Base-by-base conservation (phyloP, 2,329 filamentous ascomycete species). In the Penicillium sumatraense region DNA sequence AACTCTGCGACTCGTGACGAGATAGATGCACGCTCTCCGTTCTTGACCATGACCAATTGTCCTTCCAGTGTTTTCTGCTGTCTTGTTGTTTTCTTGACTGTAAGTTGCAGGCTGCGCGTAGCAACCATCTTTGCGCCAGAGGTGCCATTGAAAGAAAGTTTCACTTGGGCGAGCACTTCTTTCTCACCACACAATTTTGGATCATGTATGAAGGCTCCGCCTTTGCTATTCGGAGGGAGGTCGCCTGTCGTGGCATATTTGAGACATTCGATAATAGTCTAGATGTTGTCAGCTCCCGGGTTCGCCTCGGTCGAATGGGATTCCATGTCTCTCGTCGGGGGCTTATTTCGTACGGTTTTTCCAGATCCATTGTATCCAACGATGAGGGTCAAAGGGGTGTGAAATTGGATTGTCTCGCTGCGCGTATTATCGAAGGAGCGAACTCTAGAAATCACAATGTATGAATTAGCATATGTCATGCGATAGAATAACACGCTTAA, bases 201-300 rank as follows among this genome's bases (percentile, higher is more conserved):
- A 68, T 99, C 95, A 72, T 99, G 93, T 60, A 99, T 91, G 72
- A 98, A 99, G 47, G 93, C 93, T 27, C 92, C 93, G 24, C 89
- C 89, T 78, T 83, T 86, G 70, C 88, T 93, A 79, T 97, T 96
- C 27, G 95, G 91, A 1, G 95, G 95, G 45, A 96, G 84, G 68
- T 96, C 90, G 53, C 95, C 96, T 7, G 93, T 97, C 16, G 96
- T 97, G 49, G 91, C 93, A 86, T 97, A 99, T 72, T 97, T 97
- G 69, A 99, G 89, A 72, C 92, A 96, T 75, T 99, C 95, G 75
- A 99, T 99, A 70, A 99, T 96, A 54, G 95, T 98, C 80, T 84
- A 54, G 11, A 18, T 41, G 23, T 3, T 35, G 56, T 64, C 18
- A 63, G 57, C 35, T 46, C 24, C 21, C 3, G 14, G 14, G 42